Conservation (phyloP, 345 rosid genomes). For the Kernera saxatilis region DNA sequence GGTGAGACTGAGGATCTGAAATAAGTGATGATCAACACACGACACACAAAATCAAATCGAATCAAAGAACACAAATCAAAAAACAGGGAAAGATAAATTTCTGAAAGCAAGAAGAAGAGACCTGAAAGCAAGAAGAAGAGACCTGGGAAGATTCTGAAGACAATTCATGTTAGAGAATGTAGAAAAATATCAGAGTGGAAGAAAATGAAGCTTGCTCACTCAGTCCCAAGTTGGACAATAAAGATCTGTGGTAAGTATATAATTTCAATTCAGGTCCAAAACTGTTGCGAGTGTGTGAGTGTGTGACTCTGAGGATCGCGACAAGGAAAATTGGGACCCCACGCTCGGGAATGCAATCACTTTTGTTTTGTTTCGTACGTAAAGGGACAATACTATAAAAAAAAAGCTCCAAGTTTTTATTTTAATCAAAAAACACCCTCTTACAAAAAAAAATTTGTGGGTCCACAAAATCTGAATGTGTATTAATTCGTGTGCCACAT, state of each 20-base stretch:
- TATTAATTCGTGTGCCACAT: no score
- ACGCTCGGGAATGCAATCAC: conserved; percentile 11
- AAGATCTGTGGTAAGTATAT: background rate
- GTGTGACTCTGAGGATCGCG: background rate
- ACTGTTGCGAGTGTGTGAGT: background rate
- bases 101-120: conserved; percentile 9
- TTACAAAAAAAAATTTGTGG: no score
- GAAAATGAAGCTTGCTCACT: background rate
- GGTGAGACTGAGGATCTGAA: conserved; percentile 55
- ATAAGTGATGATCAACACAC: background rate
- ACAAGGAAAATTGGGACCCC: conserved; percentile 4
- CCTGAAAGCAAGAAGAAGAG: conserved; percentile 31
- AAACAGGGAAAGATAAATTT: background rate
- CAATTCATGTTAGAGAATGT: conserved; percentile 36
- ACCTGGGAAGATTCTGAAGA: conserved; percentile 64
- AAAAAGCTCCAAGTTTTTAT: background rate
- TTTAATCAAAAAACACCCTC: background rate
- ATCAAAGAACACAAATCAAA: background rate
- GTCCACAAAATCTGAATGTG: no score
- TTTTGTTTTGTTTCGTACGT: conserved; percentile 26
- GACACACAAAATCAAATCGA: background rate
- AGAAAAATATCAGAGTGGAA: conserved; percentile 9
- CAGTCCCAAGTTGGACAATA: background rate
- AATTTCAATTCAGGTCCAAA: background rate
- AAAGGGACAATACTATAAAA: background rate